Base-by-base conservation (phyloP, 148 eudicot species). In the Cornus controversa region DNA sequence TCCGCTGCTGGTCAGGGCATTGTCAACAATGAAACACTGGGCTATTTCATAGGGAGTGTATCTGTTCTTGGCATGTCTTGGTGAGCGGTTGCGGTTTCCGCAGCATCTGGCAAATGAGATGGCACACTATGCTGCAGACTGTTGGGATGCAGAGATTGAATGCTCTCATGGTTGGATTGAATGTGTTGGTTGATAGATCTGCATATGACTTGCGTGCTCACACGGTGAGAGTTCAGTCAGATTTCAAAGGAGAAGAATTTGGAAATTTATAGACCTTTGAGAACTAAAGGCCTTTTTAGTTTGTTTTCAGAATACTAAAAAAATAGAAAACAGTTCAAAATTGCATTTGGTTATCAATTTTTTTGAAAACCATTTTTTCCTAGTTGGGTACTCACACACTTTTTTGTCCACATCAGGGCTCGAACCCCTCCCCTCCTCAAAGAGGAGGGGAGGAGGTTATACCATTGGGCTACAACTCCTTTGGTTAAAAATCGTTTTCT, bases 101-200 rank as follows among this genome's bases (percentile, higher is more conserved):
- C 98, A 94, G 70, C 98, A 94, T 89, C 93, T 94, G 75, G 96
- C 97, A 78, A 94, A 95, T 88, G 98, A 95, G 87, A 95, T 95
- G 98, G 97, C 98, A 81, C 98, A 95, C 78, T 95, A 95, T 91
- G 98, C 97, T 80, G 94, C 97, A 31, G 98, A 95, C 81, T 95
- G 98, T 81, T 95, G 97, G 98, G 98, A 95, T 89, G 98, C 98
- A 74, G 98, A 95, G 80, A 95, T 95, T 73, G 97, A 95, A 81
- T 89, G 92, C 79, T 90, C 97, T 65, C 87, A 89, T 87, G 98
- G 98, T 11, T 95, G 98, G 98, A 95, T 93, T 72, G 98, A 95
- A 74, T 95, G 98, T 84, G 98, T 95, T 85, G 98, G 98, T 31
- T 75, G 98, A 95, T 84, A 87, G 98, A 81, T 91, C 98, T 71